A percentile compares a stretch with the other conserved stretches of the same genome.
These are phyloP conservation scores for Chrysopogon serrulatus DNA, from an alignment of 176 grass and related monocot species.

Conservation along the genomic window DNA sequence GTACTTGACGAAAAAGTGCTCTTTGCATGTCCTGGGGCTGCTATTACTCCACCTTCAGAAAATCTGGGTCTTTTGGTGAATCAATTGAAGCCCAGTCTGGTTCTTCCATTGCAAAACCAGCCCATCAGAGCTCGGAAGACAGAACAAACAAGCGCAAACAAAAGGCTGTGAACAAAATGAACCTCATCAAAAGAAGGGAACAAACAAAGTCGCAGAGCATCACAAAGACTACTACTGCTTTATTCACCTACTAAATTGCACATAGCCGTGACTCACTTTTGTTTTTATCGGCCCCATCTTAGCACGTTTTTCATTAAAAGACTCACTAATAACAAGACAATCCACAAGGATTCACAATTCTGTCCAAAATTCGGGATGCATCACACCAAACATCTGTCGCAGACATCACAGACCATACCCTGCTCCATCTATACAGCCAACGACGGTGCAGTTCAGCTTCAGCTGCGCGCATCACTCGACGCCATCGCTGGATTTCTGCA, in stretches of 20 bases:
- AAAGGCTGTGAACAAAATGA: neutral
- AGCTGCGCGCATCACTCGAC: constrained; percentile 7
- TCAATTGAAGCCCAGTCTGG: neutral
- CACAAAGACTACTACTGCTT: neutral
- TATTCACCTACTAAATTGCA: neutral
- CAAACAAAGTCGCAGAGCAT: neutral
- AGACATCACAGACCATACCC: neutral
- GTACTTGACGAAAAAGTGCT: too few relatives aligned
- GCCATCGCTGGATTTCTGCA: constrained; percentile 63
- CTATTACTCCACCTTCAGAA: too few relatives aligned
- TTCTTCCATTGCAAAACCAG: neutral
- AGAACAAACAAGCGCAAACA: neutral
- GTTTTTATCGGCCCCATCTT: too few relatives aligned
- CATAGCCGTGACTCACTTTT: neutral
- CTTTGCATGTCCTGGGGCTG: too few relatives aligned
- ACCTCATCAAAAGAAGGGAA: neutral
- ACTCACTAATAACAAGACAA: neutral
- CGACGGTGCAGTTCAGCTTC: neutral
- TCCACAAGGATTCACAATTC: neutral
- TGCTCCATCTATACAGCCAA: neutral
- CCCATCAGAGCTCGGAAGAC: neutral
- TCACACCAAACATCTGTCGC: neutral
- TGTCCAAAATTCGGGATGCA: neutral
- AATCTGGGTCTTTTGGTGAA: neutral
- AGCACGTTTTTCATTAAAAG: too few relatives aligned